Evolutionary conservation across 73 alveolate species (phyloP), one percentile per base, ranked within the genome.

Genomic region (Paramecium sonneborni): DNA sequence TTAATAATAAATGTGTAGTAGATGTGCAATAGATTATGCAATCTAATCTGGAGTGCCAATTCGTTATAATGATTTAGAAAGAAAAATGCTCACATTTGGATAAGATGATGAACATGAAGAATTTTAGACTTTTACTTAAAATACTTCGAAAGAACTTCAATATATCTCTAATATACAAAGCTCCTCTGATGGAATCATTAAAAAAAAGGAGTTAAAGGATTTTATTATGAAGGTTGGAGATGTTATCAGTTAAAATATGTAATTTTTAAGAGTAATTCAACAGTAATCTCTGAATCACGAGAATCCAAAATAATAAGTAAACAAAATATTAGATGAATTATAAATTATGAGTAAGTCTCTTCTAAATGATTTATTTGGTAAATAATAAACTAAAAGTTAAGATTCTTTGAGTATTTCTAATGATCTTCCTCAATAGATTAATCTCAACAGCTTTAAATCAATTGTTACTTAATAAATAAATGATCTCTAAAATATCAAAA

Each of bases 71-170:
- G 76, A 79, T 30, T 39, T 12, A 9, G 90, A 79, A 3, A 79
- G 72, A 41, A 79, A 79, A 79, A 79, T 79, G 90, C 74, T 79
- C 8, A 79, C 90, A 10, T 79, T 79, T 46, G 90, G 90, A 14
- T 79, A 79, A 41, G 90, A 79, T 23, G 90, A 41, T 6, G 90
- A 79, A 10, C 90, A 79, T 79, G 90, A 79, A 21, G 72, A 23
- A 18, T 79, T 79, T 44, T 20, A 41, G 18, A 10, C 46, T 6
- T 79, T 79, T 43, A 24, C 90, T 11, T 79, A 39, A 46, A 24
- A n/a, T 43, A 79, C 72, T 7, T 24, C 44, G 1, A 79, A 79
- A 44, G 90, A 79, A 41, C 90, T 79, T 20, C 23, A 79, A 41
- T 26, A 41, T 18, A 39, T 79, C 5, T 18, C 28, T 11, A 79